These are phyloP conservation scores for Helminthosporium solani DNA, from an alignment of 2,329 filamentous ascomycete species.

Conservation along the genomic window DNA sequence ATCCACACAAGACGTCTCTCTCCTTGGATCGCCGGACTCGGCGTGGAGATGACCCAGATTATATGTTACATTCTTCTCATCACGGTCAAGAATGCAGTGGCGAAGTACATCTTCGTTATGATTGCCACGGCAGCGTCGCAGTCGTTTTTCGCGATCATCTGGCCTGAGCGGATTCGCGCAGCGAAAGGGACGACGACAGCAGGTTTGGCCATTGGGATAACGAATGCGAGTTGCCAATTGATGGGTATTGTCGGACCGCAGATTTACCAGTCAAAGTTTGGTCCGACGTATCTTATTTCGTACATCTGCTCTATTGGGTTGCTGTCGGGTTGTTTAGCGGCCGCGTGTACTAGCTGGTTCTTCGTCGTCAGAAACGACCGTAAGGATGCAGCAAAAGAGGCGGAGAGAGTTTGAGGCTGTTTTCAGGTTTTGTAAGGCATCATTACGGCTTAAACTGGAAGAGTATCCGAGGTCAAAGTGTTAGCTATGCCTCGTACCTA, in stretches of 20 bases:
- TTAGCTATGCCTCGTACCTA: too few species aligned
- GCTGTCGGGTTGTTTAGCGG: constrained; percentile 20
- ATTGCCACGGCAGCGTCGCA: constrained; percentile 44
- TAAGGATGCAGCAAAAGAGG: not conserved
- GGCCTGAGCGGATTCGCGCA: constrained; percentile 45
- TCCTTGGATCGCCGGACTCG: constrained; percentile 24
- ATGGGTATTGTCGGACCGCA: constrained; percentile 46
- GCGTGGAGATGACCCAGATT: constrained; percentile 36
- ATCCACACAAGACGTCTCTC: constrained; percentile 23
- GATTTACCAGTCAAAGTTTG: constrained; percentile 45
- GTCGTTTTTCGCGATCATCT: constrained; percentile 45
- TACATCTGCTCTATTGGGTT: constrained; percentile 41
- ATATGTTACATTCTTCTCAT: constrained; percentile 46
- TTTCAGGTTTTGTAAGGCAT: too few species aligned
- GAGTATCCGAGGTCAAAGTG: too few species aligned
- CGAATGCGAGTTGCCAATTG: constrained; percentile 37
- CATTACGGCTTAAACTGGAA: too few species aligned
- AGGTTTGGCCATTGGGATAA: constrained; percentile 42
- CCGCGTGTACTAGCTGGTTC: constrained; percentile 19
- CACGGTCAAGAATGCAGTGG: constrained; percentile 36
- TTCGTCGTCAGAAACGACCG: constrained; percentile 16
- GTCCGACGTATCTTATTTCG: constrained; percentile 43
- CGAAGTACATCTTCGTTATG: constrained; percentile 45
- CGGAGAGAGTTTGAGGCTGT: too few species aligned
- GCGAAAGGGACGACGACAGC: constrained; percentile 44